These are phyloP conservation scores for Oryza nivara DNA, from an alignment of 176 grass and related monocot genomes.

Conservation along the genomic window DNA sequence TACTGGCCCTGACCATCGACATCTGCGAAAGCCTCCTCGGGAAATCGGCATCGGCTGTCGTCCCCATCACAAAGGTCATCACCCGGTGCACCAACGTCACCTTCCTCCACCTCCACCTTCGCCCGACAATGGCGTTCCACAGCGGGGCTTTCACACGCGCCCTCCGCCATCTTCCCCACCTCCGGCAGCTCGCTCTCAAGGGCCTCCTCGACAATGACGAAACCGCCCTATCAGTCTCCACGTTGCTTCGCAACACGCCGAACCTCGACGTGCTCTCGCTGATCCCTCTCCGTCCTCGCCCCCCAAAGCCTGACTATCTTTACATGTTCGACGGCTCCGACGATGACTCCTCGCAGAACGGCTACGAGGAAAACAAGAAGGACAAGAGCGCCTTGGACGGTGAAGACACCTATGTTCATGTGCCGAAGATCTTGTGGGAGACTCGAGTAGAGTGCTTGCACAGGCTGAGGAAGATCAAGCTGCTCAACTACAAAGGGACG, in stretches of 20 bases:
- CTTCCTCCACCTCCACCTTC: background rate
- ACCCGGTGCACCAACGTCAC: background rate
- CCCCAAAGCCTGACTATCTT: background rate
- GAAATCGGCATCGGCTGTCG: background rate
- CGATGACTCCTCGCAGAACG: no score
- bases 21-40: background rate
- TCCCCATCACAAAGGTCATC: background rate
- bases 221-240: background rate
- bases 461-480: background rate
- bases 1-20: background rate
- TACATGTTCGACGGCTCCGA: no score
- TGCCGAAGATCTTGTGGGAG: background rate
- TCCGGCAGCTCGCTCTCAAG: conserved; percentile 31
- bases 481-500: background rate
- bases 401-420: background rate
- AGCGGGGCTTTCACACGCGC: background rate
- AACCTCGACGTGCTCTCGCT: background rate
- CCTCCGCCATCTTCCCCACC: background rate
- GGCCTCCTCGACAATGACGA: conserved; percentile 1
- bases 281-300: background rate
- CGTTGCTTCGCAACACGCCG: conserved; percentile 1
- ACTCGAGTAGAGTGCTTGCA: background rate
- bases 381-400: background rate
- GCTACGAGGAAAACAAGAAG: no score
- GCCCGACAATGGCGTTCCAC: conserved; percentile 1